Base-by-base conservation (phyloP, 257 asterid genomes). In the Ocimum tenuiflorum region DNA sequence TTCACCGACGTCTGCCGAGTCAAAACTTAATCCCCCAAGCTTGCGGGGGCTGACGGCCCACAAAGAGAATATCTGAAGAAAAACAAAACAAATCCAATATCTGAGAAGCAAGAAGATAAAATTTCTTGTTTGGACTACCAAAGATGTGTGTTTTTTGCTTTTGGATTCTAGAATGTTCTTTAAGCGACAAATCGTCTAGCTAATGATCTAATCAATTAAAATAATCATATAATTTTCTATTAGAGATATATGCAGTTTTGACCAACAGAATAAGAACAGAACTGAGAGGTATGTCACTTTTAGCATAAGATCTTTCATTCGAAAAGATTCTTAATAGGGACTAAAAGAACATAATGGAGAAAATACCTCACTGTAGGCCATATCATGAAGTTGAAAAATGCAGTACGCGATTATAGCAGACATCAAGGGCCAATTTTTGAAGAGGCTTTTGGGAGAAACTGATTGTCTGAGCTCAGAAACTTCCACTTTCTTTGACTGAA, bases 1-100 rank as follows among this genome's bases (percentile, higher is more conserved):
- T 79, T 63, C 81, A 77, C 97, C 97, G 38, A 91, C 92, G 69
- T 78, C 86, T 38, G 86, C 61, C 19, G 96, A 81, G 72, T 79
- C 73, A 60, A 73, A 85, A 63, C 86, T 75, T 68, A 91, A 77
- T 14, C 98, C 96, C 47, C 92, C 95, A 3, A 82, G 75, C 76
- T 76, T 87, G 67, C 49, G 78, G 24, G 98, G 84, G 71, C 91
- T 91, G 53, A 79, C 95, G 14, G 98, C 89, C 98, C 98, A 91
- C 64, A 91, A 65, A 12, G 98, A 82, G 73, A 91, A 91, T 82
- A 89, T 91, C 96, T 91, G 60, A 24, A 47, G 45, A 60, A 15
- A 35, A 10, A 50, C 45, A 27, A 18, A 38, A 46, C 8, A 53
- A 57, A 39, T 38, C 3, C 29, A 35, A 24, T 68, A n/a, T 35